Evolutionary conservation across 768 basidiomycete genomes (phyloP).

Genomic region (Inosperma sp.): DNA sequence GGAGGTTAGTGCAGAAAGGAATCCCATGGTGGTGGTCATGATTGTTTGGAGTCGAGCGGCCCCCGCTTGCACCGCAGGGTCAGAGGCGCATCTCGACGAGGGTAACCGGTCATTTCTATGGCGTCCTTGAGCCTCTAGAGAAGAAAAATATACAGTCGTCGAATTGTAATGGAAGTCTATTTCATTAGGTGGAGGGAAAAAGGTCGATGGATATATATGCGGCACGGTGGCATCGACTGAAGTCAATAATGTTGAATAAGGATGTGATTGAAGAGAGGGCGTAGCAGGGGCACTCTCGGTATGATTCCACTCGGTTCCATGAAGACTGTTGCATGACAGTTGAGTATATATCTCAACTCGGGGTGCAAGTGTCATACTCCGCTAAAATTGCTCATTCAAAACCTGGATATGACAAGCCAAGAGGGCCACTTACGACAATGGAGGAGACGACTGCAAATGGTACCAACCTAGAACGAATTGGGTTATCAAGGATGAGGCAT

Average conservation of each 20-base stretch:
- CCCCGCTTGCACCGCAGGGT: slow-evolving; percentile 62
- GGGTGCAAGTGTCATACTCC: slow-evolving; percentile 79
- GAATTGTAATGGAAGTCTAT: slow-evolving; percentile 32
- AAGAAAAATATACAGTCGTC: background rate
- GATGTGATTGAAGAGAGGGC: background rate
- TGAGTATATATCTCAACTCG: slow-evolving; percentile 79
- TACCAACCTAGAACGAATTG: slow-evolving; percentile 52
- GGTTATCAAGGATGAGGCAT: background rate
- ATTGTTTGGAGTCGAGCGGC: slow-evolving; percentile 70
- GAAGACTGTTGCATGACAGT: slow-evolving; percentile 61
- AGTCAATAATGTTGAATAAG: slow-evolving; percentile 9
- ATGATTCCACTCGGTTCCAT: slow-evolving; percentile 39
- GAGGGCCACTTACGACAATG: slow-evolving; percentile 49
- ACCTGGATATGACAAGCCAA: background rate
- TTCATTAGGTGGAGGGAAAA: background rate
- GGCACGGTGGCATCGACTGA: slow-evolving; percentile 9
- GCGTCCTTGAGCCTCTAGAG: background rate
- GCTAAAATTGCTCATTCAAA: slow-evolving; percentile 41
- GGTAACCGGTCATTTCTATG: background rate
- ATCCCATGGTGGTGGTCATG: slow-evolving; percentile 75
- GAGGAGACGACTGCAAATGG: slow-evolving; percentile 68
- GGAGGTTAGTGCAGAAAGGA: slow-evolving; percentile 78
- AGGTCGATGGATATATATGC: slow-evolving; percentile 1
- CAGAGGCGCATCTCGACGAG: slow-evolving; percentile 30
- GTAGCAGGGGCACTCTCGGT: slow-evolving; percentile 15